These are phyloP conservation scores for Capsicum chinense DNA, from an alignment of 257 asterid species.

Conservation along the genomic window DNA sequence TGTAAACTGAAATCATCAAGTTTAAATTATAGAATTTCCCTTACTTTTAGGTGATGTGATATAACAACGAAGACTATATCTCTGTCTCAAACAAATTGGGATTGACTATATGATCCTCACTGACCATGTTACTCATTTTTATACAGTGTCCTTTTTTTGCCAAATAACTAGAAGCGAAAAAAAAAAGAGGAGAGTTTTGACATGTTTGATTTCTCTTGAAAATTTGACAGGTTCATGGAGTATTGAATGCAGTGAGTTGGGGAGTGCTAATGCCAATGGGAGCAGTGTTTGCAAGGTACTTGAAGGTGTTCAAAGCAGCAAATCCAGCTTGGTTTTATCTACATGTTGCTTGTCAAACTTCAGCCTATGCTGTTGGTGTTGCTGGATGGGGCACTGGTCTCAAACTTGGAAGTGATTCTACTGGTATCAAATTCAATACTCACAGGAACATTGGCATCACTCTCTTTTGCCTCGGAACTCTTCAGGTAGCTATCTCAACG, in stretches of 20 bases:
- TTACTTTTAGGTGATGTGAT: neutral
- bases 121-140: too few species aligned
- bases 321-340: constrained; percentile 84
- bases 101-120: neutral
- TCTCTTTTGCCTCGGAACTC: constrained; percentile 70
- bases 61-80: neutral
- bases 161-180: neutral
- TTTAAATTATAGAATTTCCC: too few species aligned
- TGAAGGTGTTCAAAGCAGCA: constrained; percentile 71
- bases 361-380: constrained; percentile 73
- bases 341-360: constrained; percentile 61
- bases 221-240: constrained; percentile 61
- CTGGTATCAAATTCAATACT: constrained; percentile 42
- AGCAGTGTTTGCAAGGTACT: constrained; percentile 62
- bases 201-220: neutral
- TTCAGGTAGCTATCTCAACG: constrained; percentile 44
- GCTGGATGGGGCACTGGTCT: constrained; percentile 87
- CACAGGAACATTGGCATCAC: constrained; percentile 73
- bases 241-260: constrained; percentile 81
- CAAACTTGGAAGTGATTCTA: constrained; percentile 66
- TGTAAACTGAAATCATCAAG: neutral
- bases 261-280: constrained; percentile 78
- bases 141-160: too few species aligned
- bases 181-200: neutral
- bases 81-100: neutral